phyloP scores from a whole-genome alignment of 202 grass and related monocot species.

The Zoysia matrella region DNA sequence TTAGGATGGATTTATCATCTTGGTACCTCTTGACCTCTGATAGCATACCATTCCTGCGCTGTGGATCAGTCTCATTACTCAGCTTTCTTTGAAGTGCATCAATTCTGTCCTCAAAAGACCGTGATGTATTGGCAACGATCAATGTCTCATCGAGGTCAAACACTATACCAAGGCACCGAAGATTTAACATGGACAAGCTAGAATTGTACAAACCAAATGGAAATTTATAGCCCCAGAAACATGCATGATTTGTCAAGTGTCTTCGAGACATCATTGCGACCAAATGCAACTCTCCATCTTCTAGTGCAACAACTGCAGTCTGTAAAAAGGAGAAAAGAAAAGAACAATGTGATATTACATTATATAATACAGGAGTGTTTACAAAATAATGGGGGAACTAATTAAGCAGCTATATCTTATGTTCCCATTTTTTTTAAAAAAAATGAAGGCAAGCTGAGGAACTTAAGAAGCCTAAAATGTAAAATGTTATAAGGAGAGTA shows the following conservation, averaged over 20 bases:
- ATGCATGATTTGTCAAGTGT: conserved; percentile 61
- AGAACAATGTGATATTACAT: background rate
- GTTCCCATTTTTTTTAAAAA: background rate
- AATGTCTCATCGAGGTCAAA: conserved; percentile 99
- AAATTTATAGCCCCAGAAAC: conserved; percentile 95
- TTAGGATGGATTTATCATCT: no score
- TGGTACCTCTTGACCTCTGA: no score
- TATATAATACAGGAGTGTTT: background rate
- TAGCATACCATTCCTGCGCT: no score
- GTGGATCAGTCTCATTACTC: no score
- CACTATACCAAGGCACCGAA: conserved; percentile 88
- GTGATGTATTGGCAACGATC: conserved; percentile 77
- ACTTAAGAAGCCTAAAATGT: background rate
- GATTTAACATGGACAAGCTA: conserved; percentile 91
- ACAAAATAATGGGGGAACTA: background rate
- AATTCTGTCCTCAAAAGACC: no score
- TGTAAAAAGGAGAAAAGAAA: conserved; percentile 48
- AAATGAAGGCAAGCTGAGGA: background rate
- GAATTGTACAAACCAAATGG: conserved; percentile 75
- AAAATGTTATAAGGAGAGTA: background rate
- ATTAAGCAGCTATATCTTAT: conserved; percentile 18
- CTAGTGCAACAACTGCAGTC: conserved; percentile 19
- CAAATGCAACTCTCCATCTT: conserved; percentile 42
- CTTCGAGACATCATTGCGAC: conserved; percentile 88
- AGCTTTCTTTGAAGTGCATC: no score